These are phyloP conservation scores for Alternaria angustiovoidea DNA, from an alignment of 2,329 filamentous ascomycete genomes.

Conservation along the genomic window DNA sequence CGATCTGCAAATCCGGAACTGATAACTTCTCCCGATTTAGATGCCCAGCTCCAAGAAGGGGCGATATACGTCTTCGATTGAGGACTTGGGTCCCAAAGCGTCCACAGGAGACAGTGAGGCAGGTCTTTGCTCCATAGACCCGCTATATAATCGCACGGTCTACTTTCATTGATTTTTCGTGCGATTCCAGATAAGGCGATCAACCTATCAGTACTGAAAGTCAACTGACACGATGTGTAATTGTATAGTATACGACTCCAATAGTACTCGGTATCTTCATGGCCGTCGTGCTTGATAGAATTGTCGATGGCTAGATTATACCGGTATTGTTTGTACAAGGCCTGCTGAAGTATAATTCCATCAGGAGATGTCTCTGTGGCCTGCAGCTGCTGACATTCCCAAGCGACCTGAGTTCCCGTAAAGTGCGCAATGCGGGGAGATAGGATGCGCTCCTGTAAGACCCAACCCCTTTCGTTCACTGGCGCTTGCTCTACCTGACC, in stretches of 20 bases:
- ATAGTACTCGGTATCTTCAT: background rate
- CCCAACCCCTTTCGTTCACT: background rate
- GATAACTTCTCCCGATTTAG: background rate
- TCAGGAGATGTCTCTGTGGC: background rate
- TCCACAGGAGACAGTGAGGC: background rate
- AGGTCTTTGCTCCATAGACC: background rate
- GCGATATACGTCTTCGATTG: background rate
- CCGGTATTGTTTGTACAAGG: background rate
- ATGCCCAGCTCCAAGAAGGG: background rate
- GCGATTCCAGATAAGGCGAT: background rate
- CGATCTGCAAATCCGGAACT: background rate
- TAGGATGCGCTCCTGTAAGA: background rate
- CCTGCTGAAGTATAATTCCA: background rate
- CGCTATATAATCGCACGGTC: background rate
- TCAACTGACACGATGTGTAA: background rate
- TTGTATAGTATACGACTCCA: background rate
- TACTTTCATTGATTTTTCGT: background rate
- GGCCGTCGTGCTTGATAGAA: background rate
- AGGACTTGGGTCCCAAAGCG: background rate
- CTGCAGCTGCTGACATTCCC: background rate
- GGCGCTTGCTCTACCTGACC: fast-evolving
- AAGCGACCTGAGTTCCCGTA: background rate
- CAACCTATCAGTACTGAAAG: background rate
- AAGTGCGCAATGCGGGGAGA: background rate
- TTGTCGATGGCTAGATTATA: background rate